Base-by-base conservation (phyloP, 2,329 filamentous ascomycete species). In the Trematosphaeria pertusa region DNA sequence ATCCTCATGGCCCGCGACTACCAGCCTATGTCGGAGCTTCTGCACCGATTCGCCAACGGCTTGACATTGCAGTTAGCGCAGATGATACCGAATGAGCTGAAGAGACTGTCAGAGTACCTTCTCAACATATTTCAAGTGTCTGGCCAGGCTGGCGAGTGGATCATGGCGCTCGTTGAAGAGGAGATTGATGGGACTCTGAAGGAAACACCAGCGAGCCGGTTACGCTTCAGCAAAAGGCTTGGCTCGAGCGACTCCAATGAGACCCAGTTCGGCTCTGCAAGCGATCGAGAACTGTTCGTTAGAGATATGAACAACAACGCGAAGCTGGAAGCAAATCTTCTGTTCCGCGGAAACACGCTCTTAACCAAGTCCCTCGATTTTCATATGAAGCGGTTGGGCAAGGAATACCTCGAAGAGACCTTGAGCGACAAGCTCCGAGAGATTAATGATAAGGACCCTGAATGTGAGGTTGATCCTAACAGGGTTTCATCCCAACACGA, bases 51-150 rank as follows among this genome's bases (percentile, higher is more conserved):
- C 68, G 85, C 85, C 30, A 87, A 88, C 24, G 89, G 89, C 0
- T 77, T 99, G 45, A 97, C 93, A 0, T 80, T 89, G 28, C 88
- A 96, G 67, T 89, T 99, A 57, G 86, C 91, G 2, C 84, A 89
- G 34, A 83, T 88, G 45, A 79, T 97, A 43, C 88, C 91, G 0
- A 83, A 85, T 2, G 88, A 91, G 62, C 78, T 97, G 24, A 87
- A 88, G 42, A 81, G 84, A n/a, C 72, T 97, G 7, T 89, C 91
- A 2, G 92, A 97, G 65, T 86, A 88, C 20, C 84, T 97, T 28
- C 76, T 97, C 54, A 95, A 97, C 67, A 96, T 99, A 41, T 99
- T 93, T 62, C 94, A 99, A 66, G 92, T 96, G 3, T 93, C 91
- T 2, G 91, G 90, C 0, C 84, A 84, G 28, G 88, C 89, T 2